Evolutionary conservation across 2,329 filamentous ascomycete genomes (phyloP).

Genomic region (Xylaria sp.): DNA sequence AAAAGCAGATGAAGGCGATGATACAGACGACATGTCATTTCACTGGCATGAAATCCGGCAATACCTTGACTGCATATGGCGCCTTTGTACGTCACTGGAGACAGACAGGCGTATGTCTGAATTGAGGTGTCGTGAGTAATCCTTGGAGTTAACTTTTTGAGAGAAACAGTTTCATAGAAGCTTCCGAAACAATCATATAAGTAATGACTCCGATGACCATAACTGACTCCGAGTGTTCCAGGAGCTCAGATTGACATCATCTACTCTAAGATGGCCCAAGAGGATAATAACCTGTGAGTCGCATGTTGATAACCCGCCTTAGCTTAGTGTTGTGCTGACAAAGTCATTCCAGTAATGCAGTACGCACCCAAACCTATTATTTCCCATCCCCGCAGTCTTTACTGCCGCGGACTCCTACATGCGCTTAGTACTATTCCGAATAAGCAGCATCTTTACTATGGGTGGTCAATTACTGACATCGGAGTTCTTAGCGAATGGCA

Average conservation of each 20-base stretch:
- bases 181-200: background rate
- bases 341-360: background rate
- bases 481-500: constrained; percentile 56
- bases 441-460: background rate
- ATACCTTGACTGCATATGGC: constrained; percentile 56
- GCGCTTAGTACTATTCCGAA: background rate
- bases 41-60: constrained; percentile 61
- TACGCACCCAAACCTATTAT: background rate
- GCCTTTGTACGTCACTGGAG: constrained; percentile 55
- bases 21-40: constrained; percentile 47
- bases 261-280: constrained; percentile 61
- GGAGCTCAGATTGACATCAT: constrained; percentile 52
- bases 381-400: background rate
- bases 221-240: background rate
- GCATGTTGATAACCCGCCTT: constrained; percentile 33
- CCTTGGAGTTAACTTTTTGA: constrained; percentile 39
- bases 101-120: constrained; percentile 60
- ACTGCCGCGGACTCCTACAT: background rate
- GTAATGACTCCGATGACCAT: background rate
- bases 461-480: background rate
- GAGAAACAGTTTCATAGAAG: background rate
- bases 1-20: constrained; percentile 37
- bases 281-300: constrained; percentile 61
- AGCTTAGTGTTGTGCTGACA: background rate
- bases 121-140: constrained; percentile 57